phyloP scores from a whole-genome alignment of 2,329 filamentous ascomycete genomes.

The Catunica adiposa region DNA sequence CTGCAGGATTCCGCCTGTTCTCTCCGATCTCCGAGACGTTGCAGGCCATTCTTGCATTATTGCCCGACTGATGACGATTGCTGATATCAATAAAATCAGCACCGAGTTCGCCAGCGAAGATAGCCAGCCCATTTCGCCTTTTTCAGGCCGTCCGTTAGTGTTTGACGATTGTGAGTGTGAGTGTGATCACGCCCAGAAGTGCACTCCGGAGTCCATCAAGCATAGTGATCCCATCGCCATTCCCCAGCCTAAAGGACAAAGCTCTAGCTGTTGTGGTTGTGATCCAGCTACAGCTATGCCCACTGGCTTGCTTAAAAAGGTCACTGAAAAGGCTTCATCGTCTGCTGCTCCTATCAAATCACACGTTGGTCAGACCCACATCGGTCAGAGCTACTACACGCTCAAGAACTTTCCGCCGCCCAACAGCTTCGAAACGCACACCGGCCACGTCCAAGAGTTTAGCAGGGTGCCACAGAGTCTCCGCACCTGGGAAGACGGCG shows the following conservation, averaged over 20 bases:
- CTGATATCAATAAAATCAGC: neutral
- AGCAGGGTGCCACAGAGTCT: neutral
- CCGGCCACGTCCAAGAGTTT: neutral
- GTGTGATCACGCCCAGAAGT: neutral
- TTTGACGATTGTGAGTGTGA: neutral
- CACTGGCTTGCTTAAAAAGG: neutral
- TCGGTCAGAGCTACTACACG: neutral
- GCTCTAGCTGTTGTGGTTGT: neutral
- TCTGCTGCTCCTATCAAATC: neutral
- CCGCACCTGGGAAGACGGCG: neutral
- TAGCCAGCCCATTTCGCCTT: neutral
- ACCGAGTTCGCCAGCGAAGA: neutral
- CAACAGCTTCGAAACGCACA: neutral
- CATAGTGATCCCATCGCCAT: neutral
- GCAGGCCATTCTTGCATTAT: constrained; percentile 2
- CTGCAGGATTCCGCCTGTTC: neutral
- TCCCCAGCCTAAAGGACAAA: neutral
- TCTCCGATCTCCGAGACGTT: neutral
- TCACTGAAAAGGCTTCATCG: neutral
- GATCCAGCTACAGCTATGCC: neutral
- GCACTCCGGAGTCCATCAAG: neutral
- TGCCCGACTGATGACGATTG: neutral
- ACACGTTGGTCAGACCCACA: neutral
- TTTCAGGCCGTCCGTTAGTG: neutral
- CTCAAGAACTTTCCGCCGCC: neutral